Evolutionary conservation across 345 rosid species (phyloP).

Genomic region (Dimocarpus longan): DNA sequence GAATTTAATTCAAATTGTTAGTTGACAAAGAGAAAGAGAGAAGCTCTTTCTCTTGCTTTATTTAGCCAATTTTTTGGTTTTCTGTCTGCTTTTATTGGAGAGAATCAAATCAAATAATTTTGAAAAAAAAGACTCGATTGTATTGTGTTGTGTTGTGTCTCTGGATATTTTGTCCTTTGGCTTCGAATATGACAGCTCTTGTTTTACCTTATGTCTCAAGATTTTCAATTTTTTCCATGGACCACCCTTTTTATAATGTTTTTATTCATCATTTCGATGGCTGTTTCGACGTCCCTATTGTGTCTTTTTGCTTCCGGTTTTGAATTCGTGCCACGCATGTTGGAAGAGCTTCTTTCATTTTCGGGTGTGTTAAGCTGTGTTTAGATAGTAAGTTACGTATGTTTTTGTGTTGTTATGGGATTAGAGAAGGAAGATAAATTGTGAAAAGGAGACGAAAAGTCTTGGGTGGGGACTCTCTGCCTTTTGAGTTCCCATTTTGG

Average conservation of each 20-base stretch:
- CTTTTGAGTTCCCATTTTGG: neutral
- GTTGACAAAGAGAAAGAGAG: neutral
- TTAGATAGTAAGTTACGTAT: neutral
- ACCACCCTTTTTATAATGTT: conserved; percentile 17
- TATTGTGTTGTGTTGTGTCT: conserved; percentile 5
- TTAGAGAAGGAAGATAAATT: neutral
- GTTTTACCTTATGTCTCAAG: conserved; percentile 21
- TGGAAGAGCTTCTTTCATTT: neutral
- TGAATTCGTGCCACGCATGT: neutral
- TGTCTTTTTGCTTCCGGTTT: conserved; percentile 9
- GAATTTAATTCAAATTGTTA: neutral
- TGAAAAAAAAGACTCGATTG: conserved; percentile 6
- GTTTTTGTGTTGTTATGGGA: neutral
- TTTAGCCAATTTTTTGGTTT: neutral
- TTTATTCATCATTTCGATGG: neutral
- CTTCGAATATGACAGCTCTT: conserved; percentile 19
- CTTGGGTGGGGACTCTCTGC: neutral
- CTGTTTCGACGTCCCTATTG: neutral
- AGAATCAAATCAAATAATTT: conserved; percentile 22
- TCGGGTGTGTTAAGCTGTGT: neutral
- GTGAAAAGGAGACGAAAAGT: neutral
- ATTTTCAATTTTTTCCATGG: conserved; percentile 24
- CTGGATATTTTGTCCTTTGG: conserved; percentile 25
- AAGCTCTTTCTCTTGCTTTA: neutral
- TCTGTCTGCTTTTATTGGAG: neutral